Base-by-base conservation (phyloP, 352 stramenopile genomes). In the Salisapilia sapeloensis region DNA sequence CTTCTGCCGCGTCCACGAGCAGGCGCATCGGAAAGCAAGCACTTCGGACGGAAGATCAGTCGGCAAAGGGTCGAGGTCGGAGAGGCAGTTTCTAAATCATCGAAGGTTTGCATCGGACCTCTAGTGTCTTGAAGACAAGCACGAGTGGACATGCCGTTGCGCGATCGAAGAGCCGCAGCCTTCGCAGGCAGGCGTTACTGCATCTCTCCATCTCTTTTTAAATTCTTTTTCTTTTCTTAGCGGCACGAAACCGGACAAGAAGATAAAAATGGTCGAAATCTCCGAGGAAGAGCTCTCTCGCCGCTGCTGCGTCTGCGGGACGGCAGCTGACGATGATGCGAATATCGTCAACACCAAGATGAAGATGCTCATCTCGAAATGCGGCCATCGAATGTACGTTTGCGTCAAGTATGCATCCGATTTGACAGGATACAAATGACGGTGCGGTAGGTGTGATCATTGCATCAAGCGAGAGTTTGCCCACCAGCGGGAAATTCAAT, bases 291-390 rank as follows among this genome's bases (percentile, higher is more conserved):
- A 86, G 24, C 41, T 85, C 36, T 57, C 70, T 53, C 58, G 79
- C 46, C 70, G 70, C 53, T 90, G 75, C 69, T 90, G 75, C 57
- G 75, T 90, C 24, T 91, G 75, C 52, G 72, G 75, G 44, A 91
- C 75, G 43, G 82, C 69, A 15, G 55, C 55, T 20, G 71, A 91
- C 37, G 72, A 89, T 38, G 72, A 91, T 53, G 71, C 55, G 48
- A 91, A 91, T 51, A 78, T 85, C 44, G 66, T 91, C 38, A 91
- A 91, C 53, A 91, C 72, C 13, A 87, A 85, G 54, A 91, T 91
- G 76, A 91, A 89, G 52, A 87, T 91, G 66, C 71, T 86, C 40
- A 91, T 91, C 50, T 89, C 76, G 35, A 89, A 91, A 53, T 91
- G 76, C 29, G 72, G 76, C 35, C 76, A 91, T 40, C 72, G 72